A percentile compares a stretch with the other conserved stretches of the same genome.
phyloP scores from a whole-genome alignment of 306 rosid genomes.

The Fagus sylvatica region DNA sequence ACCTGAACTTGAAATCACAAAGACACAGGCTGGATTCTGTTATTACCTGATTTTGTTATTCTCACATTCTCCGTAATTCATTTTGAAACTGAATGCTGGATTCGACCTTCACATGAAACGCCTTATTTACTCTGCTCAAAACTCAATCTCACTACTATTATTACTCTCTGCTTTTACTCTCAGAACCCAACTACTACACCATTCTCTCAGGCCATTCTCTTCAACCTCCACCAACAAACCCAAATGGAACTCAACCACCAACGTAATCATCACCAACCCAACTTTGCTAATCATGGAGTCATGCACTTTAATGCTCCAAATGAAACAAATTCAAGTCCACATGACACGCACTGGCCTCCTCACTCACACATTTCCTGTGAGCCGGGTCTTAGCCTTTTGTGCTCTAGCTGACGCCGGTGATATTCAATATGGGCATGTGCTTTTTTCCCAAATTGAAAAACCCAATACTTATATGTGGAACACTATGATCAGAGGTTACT shows the following conservation, averaged over 20 bases:
- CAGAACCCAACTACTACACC: not conserved
- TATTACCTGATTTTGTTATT: too few relatives aligned
- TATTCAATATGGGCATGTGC: conserved; percentile 41
- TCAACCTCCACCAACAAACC: conserved; percentile 16
- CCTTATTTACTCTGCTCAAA: too few relatives aligned
- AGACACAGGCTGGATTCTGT: too few relatives aligned
- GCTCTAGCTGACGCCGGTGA: conserved; percentile 64
- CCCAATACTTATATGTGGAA: conserved; percentile 84
- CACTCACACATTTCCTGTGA: conserved; percentile 57
- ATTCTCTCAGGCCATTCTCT: conserved; percentile 27
- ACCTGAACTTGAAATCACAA: too few relatives aligned
- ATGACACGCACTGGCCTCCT: conserved; percentile 65
- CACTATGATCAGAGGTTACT: conserved; percentile 68
- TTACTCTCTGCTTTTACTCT: not conserved
- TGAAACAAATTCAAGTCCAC: conserved; percentile 76
- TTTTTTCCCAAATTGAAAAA: conserved; percentile 38
- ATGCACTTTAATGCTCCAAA: conserved; percentile 62
- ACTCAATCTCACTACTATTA: too few relatives aligned
- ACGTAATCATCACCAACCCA: conserved; percentile 67
- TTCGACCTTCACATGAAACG: too few relatives aligned
- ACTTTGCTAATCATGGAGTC: conserved; percentile 55
- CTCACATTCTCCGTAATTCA: too few relatives aligned
- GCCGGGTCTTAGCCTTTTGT: conserved; percentile 73
- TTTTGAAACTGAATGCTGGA: too few relatives aligned
- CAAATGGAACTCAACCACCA: conserved; percentile 72